These are phyloP conservation scores for Fusarium annulatum DNA, from an alignment of 2,329 filamentous ascomycete genomes.

Conservation along the genomic window DNA sequence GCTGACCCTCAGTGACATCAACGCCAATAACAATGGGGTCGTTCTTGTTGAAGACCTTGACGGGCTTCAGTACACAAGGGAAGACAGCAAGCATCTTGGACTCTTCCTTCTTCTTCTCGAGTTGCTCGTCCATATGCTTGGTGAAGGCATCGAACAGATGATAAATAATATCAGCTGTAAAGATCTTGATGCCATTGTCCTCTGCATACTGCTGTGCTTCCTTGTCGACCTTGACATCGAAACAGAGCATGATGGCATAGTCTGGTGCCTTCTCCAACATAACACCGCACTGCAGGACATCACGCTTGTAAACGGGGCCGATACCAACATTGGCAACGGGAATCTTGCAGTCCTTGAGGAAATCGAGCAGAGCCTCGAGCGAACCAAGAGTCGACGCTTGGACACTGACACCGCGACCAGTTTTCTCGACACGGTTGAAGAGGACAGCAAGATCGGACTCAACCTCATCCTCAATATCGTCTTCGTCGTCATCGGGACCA, in stretches of 20 bases:
- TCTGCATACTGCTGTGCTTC: constrained; percentile 92
- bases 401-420: constrained; percentile 93
- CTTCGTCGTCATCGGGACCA: constrained; percentile 94
- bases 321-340: constrained; percentile 97
- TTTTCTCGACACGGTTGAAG: constrained; percentile 90
- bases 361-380: constrained; percentile 94
- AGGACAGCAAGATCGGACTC: constrained; percentile 93
- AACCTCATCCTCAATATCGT: constrained; percentile 95
- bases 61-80: constrained; percentile 89
- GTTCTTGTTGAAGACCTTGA: constrained; percentile 99
- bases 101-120: constrained; percentile 95
- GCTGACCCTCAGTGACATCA: constrained; percentile 90
- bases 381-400: constrained; percentile 98
- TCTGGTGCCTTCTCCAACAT: constrained; percentile 98
- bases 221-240: constrained; percentile 99
- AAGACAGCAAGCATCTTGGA: constrained; percentile 96
- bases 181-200: constrained; percentile 95
- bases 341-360: constrained; percentile 95
- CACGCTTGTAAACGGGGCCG: constrained; percentile 96
- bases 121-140: constrained; percentile 88
- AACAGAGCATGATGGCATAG: constrained; percentile 98
- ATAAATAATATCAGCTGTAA: constrained; percentile 99
- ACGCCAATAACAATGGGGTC: constrained; percentile 94
- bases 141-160: constrained; percentile 98
- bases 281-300: constrained; percentile 93